Conservation (phyloP, 2,329 filamentous ascomycete genomes). For the Emmonsiellopsis sp. region DNA sequence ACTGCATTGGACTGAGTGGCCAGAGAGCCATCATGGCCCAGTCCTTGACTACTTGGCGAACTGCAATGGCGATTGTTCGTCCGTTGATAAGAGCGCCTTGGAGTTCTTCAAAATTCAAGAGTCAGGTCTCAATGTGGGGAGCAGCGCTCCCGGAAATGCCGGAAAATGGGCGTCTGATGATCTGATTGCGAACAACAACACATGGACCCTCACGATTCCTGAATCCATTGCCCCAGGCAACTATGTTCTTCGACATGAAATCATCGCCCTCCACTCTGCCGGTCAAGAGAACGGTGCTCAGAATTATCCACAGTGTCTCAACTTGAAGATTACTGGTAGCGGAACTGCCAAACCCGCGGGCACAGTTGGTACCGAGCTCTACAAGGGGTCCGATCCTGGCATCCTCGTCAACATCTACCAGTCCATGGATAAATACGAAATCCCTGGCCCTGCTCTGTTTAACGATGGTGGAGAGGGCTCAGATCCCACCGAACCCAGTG, state of each 20-base stretch:
- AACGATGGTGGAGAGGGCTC: slow-evolving; percentile 5
- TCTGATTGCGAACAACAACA: slow-evolving; percentile 44
- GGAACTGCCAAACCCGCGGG: slow-evolving; percentile 39
- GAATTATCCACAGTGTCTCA: slow-evolving; percentile 51
- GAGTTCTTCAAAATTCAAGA: slow-evolving; percentile 57
- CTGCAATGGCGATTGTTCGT: slow-evolving; percentile 48
- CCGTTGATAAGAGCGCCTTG: slow-evolving; percentile 44
- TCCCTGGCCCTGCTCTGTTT: slow-evolving; percentile 41
- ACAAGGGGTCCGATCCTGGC: slow-evolving; percentile 48
- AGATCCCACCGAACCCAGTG: background rate
- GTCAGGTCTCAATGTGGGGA: slow-evolving; percentile 41
- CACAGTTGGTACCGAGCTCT: slow-evolving; percentile 44
- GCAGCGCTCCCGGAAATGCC: slow-evolving; percentile 26
- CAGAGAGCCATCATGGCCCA: slow-evolving; percentile 54
- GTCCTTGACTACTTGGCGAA: slow-evolving; percentile 56
- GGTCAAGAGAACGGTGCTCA: slow-evolving; percentile 37
- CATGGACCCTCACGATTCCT: slow-evolving; percentile 41
- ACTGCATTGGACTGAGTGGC: slow-evolving; percentile 57
- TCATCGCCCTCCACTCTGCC: slow-evolving; percentile 45
- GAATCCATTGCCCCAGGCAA: slow-evolving; percentile 38
- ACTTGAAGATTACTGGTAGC: slow-evolving; percentile 51
- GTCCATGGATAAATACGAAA: slow-evolving; percentile 36
- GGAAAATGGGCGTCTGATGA: slow-evolving; percentile 45
- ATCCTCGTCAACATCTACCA: slow-evolving; percentile 53
- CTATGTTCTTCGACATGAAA: slow-evolving; percentile 48